phyloP scores from a whole-genome alignment of 306 rosid genomes.

The Begonia peltatifolia region DNA sequence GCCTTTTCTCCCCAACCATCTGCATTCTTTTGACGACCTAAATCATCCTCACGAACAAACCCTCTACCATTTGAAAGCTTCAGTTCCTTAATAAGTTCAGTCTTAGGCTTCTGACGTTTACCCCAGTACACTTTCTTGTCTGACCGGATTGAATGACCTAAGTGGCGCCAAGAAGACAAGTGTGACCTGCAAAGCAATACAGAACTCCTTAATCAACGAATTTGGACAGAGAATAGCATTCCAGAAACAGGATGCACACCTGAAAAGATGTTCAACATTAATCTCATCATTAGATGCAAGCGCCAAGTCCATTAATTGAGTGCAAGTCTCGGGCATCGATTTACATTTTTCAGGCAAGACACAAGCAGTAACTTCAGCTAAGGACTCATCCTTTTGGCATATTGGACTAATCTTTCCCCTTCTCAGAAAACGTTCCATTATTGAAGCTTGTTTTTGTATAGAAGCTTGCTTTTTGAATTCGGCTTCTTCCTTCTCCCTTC shows the following conservation, averaged over 20 bases:
- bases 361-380: conserved; percentile 20
- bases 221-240: conserved; percentile 7
- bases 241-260: conserved; percentile 21
- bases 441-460: conserved; percentile 62
- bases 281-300: conserved; percentile 35
- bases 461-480: conserved; percentile 46
- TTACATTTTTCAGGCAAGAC: conserved; percentile 21
- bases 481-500: conserved; percentile 69
- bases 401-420: conserved; percentile 32
- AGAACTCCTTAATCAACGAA: conserved; percentile 5
- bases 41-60: conserved; percentile 33
- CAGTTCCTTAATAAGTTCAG: conserved; percentile 46
- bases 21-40: conserved; percentile 31
- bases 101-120: conserved; percentile 55
- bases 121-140: conserved; percentile 73
- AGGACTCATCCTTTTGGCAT: conserved; percentile 20
- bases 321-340: conserved; percentile 31
- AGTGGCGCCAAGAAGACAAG: conserved; percentile 44
- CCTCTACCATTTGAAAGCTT: conserved; percentile 51
- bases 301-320: conserved; percentile 53
- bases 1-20: conserved; percentile 37
- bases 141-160: conserved; percentile 41
- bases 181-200: conserved; percentile 39
- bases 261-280: conserved; percentile 35
- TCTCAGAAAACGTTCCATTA: conserved; percentile 87